These are phyloP conservation scores for Phytophthora sansomeana DNA, from an alignment of 352 stramenopile species.

Conservation along the genomic window DNA sequence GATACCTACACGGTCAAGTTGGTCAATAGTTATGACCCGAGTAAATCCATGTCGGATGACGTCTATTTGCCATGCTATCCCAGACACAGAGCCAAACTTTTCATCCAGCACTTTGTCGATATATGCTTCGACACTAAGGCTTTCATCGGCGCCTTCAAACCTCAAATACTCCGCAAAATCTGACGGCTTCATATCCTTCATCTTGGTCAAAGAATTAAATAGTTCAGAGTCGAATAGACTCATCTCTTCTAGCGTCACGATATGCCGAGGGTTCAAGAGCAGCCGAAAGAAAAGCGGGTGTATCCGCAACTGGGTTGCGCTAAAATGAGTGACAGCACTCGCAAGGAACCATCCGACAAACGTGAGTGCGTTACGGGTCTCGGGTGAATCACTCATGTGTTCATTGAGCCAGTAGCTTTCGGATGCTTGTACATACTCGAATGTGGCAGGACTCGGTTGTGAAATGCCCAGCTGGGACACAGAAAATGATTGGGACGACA, in stretches of 20 bases:
- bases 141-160: conserved; percentile 53
- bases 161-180: conserved; percentile 67
- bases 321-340: conserved; percentile 56
- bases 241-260: conserved; percentile 57
- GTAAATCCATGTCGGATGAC: conserved; percentile 56
- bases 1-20: conserved; percentile 33
- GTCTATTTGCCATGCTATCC: conserved; percentile 59
- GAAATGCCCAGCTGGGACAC: conserved; percentile 51
- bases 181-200: conserved; percentile 53
- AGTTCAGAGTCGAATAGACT: conserved; percentile 51
- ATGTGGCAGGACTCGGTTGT: conserved; percentile 45
- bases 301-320: conserved; percentile 45
- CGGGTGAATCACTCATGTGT: conserved; percentile 37
- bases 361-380: conserved; percentile 43
- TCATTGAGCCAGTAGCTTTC: conserved; percentile 76
- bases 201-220: conserved; percentile 50
- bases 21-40: conserved; percentile 41
- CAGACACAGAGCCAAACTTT: conserved; percentile 57
- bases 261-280: conserved; percentile 42
- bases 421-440: conserved; percentile 68
- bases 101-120: conserved; percentile 51
- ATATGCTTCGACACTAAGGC: conserved; percentile 57
- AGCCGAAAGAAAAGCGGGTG: conserved; percentile 64
- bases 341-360: conserved; percentile 78
- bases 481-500: conserved; percentile 46